Evolutionary conservation across 2,329 filamentous ascomycete species (phyloP), one percentile per base, ranked within the genome.

Genomic region (Calonectria fujianensis): DNA sequence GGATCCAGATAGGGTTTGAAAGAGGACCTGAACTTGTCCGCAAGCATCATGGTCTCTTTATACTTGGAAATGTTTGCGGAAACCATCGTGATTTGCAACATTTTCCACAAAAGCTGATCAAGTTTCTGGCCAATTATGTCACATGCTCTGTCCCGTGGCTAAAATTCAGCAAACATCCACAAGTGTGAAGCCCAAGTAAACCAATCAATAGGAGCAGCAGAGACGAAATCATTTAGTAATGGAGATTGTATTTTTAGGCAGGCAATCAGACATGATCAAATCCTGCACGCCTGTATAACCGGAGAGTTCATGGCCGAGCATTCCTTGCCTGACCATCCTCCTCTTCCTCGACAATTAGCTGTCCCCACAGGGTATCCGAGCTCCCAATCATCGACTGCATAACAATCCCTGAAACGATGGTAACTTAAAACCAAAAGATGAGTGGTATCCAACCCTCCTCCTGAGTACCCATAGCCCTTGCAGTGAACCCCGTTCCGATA

Each of bases 291-390:
- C 78, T 76, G 74, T 65, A 66, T 4, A 48, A 78, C 67, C 78
- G 70, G 70, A 73, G 66, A 74, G 64, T 75, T 57, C 70, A 59
- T 78, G 70, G 72, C 74, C 65, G 66, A 74, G 72, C 73, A 63
- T 74, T 32, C 35, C 67, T 67, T 69, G 27, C 45, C 45, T 13
- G n/a, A 31, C 65, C 69, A n/a, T 37, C 70, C 64, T 80, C 72
- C 61, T 73, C 72, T 72, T 72, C 71, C 65, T 71, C 67, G 74
- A 79, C 78, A 75, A 80, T 80, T 78, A 81, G 78, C 76, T 78
- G 76, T 78, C 78, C 78, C 78, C 75, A 79, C 72, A 69, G 79
- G 79, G 79, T 81, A 81, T 81, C 77, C 73, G 66, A 73, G 77
- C 77, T 74, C 79, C 75, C 70, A 79, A 77, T 81, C 79, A 81